Percentiles rank a stretch among this genome's conserved stretches.
These are phyloP conservation scores for Sclerotinia spermophila DNA, from an alignment of 2,329 filamentous ascomycete genomes.

Conservation along the genomic window DNA sequence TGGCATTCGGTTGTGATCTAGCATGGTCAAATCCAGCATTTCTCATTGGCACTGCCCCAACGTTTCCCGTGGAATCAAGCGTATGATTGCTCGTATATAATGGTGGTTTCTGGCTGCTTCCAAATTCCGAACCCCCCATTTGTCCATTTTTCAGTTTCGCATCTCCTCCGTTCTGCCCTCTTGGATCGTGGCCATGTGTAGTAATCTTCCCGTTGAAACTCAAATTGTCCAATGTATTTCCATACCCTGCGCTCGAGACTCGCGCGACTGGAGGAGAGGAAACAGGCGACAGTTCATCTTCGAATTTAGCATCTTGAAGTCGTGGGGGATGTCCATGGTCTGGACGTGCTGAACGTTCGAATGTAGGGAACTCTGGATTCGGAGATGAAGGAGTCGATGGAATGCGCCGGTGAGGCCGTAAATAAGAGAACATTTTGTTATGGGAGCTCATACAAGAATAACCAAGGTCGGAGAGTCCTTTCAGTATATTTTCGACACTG, in stretches of 20 bases:
- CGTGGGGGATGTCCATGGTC: conserved; percentile 34
- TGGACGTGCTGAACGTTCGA: conserved; percentile 29
- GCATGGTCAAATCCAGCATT: conserved; percentile 24
- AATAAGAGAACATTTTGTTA: conserved; percentile 37
- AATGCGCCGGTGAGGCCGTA: conserved; percentile 37
- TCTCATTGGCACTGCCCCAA: conserved; percentile 15
- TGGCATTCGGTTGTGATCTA: conserved; percentile 22
- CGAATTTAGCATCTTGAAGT: conserved; percentile 26
- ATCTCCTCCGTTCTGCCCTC: conserved; percentile 18
- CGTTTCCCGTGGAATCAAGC: conserved; percentile 32
- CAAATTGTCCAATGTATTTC: conserved; percentile 15
- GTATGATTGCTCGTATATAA: conserved; percentile 25
- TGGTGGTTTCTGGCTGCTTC: conserved; percentile 24
- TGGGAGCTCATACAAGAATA: conserved; percentile 4
- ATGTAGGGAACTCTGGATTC: conserved; percentile 29
- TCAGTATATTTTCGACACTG: neutral
- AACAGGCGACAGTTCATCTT: conserved; percentile 29
- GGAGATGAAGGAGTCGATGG: conserved; percentile 37
- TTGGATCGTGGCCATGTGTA: conserved; percentile 11
- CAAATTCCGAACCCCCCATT: conserved; percentile 20
- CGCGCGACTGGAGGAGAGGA: conserved; percentile 44
- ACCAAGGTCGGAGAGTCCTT: neutral
- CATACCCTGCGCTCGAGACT: conserved; percentile 35
- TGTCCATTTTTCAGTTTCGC: conserved; percentile 18
- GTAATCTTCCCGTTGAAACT: conserved; percentile 9